These are phyloP conservation scores for Plantago coronopus DNA, from an alignment of 305 asterid genomes.

Conservation along the genomic window DNA sequence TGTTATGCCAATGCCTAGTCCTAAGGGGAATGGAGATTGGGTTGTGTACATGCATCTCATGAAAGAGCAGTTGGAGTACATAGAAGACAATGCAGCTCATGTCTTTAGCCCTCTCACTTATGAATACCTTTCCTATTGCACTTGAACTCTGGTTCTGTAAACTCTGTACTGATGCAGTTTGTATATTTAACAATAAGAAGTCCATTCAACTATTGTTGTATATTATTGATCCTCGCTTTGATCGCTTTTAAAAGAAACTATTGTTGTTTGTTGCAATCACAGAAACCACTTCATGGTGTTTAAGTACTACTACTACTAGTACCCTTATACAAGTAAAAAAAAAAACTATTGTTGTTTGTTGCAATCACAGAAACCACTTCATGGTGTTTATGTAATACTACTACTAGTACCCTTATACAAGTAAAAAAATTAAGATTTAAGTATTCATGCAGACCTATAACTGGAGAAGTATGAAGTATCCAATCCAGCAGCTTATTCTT, in stretches of 20 bases:
- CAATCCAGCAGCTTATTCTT: not conserved
- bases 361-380: not conserved
- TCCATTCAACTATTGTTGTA: not conserved
- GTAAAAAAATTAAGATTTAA: not conserved
- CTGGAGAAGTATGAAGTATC: too few species aligned
- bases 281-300: not conserved
- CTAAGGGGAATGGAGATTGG: conserved; percentile 66
- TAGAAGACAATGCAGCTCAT: conserved; percentile 42
- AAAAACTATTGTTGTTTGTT: too few species aligned
- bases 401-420: not conserved
- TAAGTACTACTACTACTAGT: not conserved
- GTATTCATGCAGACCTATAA: not conserved
- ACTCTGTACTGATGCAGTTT: not conserved
- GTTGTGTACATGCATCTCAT: conserved; percentile 52
- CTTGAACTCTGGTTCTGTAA: conserved; percentile 5
- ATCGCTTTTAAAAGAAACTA: too few species aligned
- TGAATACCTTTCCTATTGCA: conserved; percentile 25
- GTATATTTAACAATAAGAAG: not conserved
- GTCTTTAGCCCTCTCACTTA: conserved; percentile 39
- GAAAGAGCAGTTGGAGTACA: conserved; percentile 40
- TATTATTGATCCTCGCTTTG: too few species aligned
- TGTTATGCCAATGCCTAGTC: conserved; percentile 69
- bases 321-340: not conserved
- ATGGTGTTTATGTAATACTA: not conserved
- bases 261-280: not conserved